phyloP scores from a whole-genome alignment of 1,139 yeast genomes.

The Candida albicans region DNA sequence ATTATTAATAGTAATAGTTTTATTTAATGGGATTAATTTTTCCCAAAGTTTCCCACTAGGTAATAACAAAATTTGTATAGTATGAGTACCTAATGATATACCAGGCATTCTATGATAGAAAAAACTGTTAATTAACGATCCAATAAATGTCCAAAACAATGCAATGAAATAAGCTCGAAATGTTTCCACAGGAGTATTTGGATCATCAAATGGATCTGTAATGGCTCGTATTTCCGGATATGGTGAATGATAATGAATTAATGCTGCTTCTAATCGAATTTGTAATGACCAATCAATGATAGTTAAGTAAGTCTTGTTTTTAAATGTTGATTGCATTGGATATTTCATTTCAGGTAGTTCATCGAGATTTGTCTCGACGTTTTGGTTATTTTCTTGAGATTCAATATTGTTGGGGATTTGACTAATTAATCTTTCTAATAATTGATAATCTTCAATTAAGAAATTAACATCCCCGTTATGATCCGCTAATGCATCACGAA shows the following conservation, averaged over 20 bases:
- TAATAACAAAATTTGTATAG: slow-evolving; percentile 41
- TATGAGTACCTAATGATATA: slow-evolving; percentile 39
- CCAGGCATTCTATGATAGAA: slow-evolving; percentile 47
- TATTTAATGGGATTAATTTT: slow-evolving; percentile 27
- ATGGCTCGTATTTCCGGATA: slow-evolving; percentile 49
- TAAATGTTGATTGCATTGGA: slow-evolving; percentile 12
- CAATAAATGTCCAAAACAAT: slow-evolving; percentile 43
- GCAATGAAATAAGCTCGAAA: slow-evolving; percentile 43
- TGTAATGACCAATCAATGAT: slow-evolving; percentile 39
- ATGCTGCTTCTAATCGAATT: slow-evolving; percentile 39
- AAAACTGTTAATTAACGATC: slow-evolving; percentile 44
- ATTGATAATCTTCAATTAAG: slow-evolving; percentile 34
- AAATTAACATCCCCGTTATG: slow-evolving; percentile 46
- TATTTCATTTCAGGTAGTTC: slow-evolving; percentile 8
- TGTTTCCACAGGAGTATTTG: slow-evolving; percentile 39
- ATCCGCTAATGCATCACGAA: slow-evolving; percentile 39
- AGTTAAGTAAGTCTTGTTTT: slow-evolving; percentile 29
- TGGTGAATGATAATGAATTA: slow-evolving; percentile 47
- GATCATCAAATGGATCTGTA: slow-evolving; percentile 47
- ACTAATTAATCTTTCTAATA: slow-evolving; percentile 32
- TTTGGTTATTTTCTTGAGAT: too few species aligned
- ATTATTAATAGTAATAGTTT: slow-evolving; percentile 19
- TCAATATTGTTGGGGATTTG: slow-evolving; percentile 21
- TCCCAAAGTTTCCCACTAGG: slow-evolving; percentile 48
- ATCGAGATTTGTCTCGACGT: too few species aligned